phyloP scores from a whole-genome alignment of 805 yeast species.

The Cyberlindnera sargentensis region DNA sequence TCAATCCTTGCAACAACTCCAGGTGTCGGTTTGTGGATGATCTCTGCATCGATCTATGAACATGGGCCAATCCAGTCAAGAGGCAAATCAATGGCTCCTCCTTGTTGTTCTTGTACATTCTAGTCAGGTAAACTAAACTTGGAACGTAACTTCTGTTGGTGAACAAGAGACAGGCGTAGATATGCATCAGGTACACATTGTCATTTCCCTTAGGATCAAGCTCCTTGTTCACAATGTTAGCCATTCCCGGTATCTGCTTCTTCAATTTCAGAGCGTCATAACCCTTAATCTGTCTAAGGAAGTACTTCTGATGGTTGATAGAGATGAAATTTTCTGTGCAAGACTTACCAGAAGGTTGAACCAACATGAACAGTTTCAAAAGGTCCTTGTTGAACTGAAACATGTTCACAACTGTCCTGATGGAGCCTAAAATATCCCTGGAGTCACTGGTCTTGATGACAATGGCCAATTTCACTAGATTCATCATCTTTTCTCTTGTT shows the following conservation, averaged over 20 bases:
- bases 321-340: conserved; percentile 60
- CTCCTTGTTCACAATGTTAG: conserved; percentile 55
- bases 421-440: conserved; percentile 44
- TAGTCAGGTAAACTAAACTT: conserved; percentile 67
- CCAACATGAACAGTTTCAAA: conserved; percentile 57
- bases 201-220: conserved; percentile 38
- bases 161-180: conserved; percentile 75
- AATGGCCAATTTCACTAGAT: conserved; percentile 62
- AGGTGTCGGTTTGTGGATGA: conserved; percentile 79
- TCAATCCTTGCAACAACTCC: conserved; percentile 81
- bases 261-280: conserved; percentile 60
- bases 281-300: conserved; percentile 84
- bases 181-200: conserved; percentile 63
- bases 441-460: conserved; percentile 43
- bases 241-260: conserved; percentile 67
- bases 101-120: conserved; percentile 60
- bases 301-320: conserved; percentile 83
- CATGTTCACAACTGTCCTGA: conserved; percentile 57
- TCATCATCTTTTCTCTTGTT: conserved; percentile 50
- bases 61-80: conserved; percentile 68
- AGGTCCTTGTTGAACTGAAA: conserved; percentile 72
- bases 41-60: conserved; percentile 90
- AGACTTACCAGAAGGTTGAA: conserved; percentile 54
- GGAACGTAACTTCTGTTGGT: conserved; percentile 80
- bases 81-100: conserved; percentile 76